Evolutionary conservation across 163 green algal genomes (phyloP).

Genomic region (Scenedesmus sp.): DNA sequence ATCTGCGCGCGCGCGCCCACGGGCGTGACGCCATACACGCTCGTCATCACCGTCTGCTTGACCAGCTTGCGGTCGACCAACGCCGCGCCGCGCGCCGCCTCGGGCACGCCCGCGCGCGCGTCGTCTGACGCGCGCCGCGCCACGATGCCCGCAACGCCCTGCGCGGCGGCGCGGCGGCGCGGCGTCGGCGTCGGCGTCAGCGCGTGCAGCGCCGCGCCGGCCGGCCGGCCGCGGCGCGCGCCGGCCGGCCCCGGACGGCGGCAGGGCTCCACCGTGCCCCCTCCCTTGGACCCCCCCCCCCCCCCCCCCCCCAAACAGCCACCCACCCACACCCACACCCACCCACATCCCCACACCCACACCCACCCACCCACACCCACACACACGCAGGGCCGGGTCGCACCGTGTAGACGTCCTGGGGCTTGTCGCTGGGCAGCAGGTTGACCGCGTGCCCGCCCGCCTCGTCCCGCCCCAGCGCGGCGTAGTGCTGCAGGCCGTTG

Average conservation of each 20-base stretch:
- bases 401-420: slow-evolving; percentile 84
- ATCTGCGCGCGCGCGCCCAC: slow-evolving; percentile 90
- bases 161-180: not conserved
- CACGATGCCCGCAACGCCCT: slow-evolving; percentile 75
- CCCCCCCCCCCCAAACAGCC: too few species aligned
- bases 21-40: slow-evolving; percentile 97
- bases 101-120: slow-evolving; percentile 54
- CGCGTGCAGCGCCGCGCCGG: too few species aligned
- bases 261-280: too few species aligned
- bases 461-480: slow-evolving; percentile 89
- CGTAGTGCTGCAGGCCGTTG: slow-evolving; percentile 99
- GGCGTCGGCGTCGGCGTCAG: too few species aligned
- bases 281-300: too few species aligned
- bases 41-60: slow-evolving; percentile 99
- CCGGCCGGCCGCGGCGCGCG: too few species aligned
- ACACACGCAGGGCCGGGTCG: too few species aligned
- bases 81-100: slow-evolving; percentile 30
- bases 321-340: too few species aligned
- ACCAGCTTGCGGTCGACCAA: slow-evolving; percentile 94
- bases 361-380: too few species aligned
- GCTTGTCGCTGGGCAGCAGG: slow-evolving; percentile 73
- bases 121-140: slow-evolving; percentile 64
- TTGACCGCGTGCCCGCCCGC: slow-evolving; percentile 86
- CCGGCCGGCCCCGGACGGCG: too few species aligned
- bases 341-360: too few species aligned